Evolutionary conservation across 805 yeast genomes (phyloP).

Genomic region (Saturnispora halmiae): DNA sequence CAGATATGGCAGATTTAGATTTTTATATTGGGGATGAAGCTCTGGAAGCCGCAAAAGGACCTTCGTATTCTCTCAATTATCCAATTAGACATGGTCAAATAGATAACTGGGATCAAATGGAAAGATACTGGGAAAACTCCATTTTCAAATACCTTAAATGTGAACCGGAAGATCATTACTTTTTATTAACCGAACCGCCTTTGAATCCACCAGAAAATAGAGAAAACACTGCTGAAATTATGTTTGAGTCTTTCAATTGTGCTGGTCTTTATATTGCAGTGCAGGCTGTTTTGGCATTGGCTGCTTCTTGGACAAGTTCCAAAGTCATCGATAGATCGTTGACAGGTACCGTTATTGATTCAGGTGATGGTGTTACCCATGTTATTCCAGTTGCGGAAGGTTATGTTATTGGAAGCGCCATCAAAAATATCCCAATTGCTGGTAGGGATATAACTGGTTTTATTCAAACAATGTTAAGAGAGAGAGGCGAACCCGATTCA

Average conservation of each 20-base stretch:
- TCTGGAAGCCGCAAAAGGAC: slow-evolving; percentile 79
- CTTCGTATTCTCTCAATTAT: slow-evolving; percentile 76
- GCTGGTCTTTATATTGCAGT: slow-evolving; percentile 98
- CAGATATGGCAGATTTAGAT: slow-evolving; percentile 86
- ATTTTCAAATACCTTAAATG: slow-evolving; percentile 93
- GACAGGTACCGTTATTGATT: slow-evolving; percentile 97
- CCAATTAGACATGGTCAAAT: slow-evolving; percentile 98
- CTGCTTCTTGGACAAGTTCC: slow-evolving; percentile 98
- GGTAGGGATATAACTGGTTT: slow-evolving; percentile 96
- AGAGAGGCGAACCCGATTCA: slow-evolving; percentile 93
- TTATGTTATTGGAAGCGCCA: slow-evolving; percentile 94
- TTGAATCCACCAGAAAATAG: slow-evolving; percentile 99
- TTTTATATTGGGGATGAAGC: slow-evolving; percentile 97
- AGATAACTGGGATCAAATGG: slow-evolving; percentile 99
- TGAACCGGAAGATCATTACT: slow-evolving; percentile 98
- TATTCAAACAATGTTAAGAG: slow-evolving; percentile 88
- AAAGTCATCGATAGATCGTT: slow-evolving; percentile 91
- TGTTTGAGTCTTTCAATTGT: slow-evolving; percentile 97
- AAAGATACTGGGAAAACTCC: slow-evolving; percentile 95
- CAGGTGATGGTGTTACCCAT: slow-evolving; percentile 99
- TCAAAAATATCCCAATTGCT: slow-evolving; percentile 95
- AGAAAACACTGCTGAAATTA: slow-evolving; percentile 96
- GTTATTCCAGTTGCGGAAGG: slow-evolving; percentile 99
- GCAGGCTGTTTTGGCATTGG: slow-evolving; percentile 96
- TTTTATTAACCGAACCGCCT: slow-evolving; percentile 95